phyloP scores from a whole-genome alignment of 306 rosid species.

The Vigna trinervia region DNA sequence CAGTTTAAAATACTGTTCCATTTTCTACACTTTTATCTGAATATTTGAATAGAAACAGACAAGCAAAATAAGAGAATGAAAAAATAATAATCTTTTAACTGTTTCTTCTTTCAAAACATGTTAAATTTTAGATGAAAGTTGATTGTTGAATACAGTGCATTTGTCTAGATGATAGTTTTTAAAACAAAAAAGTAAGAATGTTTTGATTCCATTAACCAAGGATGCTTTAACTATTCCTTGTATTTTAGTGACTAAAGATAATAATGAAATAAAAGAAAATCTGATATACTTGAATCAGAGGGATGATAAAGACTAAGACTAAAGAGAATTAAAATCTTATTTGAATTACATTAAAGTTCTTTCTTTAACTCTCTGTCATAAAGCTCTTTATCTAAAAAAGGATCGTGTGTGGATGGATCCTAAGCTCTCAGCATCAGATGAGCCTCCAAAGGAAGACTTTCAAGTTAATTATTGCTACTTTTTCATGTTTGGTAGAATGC shows the following conservation, averaged over 20 bases:
- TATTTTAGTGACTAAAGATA: neutral
- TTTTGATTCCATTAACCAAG: neutral
- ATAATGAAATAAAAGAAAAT: neutral
- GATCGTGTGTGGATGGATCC: constrained; percentile 42
- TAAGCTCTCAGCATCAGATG: constrained; percentile 36
- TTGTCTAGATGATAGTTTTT: neutral
- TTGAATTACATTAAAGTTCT: constrained; percentile 9
- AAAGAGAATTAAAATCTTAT: neutral
- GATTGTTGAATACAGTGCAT: neutral
- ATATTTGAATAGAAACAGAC: no score
- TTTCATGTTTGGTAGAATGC: constrained; percentile 45
- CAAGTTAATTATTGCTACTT: constrained; percentile 48
- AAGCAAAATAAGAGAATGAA: neutral
- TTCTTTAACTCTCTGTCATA: neutral
- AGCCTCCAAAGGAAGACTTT: constrained; percentile 40
- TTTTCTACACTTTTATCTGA: neutral
- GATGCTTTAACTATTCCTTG: neutral
- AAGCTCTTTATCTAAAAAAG: constrained; percentile 32
- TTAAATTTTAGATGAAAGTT: neutral
- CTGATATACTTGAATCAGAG: neutral
- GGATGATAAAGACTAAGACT: neutral
- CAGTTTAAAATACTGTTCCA: no score
- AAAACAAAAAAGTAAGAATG: no score
- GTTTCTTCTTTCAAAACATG: no score
- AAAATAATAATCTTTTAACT: no score